Evolutionary conservation across 129 eudicot species (phyloP), one percentile per base, ranked within the genome.

Genomic region (Arctium minus): DNA sequence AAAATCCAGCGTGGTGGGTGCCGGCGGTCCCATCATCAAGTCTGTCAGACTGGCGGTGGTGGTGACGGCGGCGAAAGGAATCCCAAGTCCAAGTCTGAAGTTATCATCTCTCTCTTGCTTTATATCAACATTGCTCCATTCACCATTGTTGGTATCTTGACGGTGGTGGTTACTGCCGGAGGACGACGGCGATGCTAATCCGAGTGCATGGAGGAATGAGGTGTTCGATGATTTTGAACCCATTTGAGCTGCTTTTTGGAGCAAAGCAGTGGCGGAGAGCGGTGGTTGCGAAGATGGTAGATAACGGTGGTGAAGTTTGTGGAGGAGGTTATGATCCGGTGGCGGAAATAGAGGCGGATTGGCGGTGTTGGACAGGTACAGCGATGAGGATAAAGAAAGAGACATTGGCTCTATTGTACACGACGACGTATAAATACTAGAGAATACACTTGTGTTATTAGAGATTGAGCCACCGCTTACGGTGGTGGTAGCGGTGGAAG

Each of bases 191-290:
- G 88, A 64, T 31, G 89, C 80, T 76, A 88, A 71, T 1, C 94
- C 94, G 7, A 94, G 88, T 50, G 94, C 97, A 18, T 88, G 92
- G 48, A 94, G 92, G 82, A 91, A 88, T 0, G 97, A 94, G 31
- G 94, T 87, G 76, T 85, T 87, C 0, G 97, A 90, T 0, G 93
- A 80, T 2, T 89, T 87, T 29, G 98, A 85, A 65, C 98, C 97
- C 91, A 92, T 90, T 79, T 94, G 94, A 62, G 98, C 94, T 27
- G 98, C 98, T 73, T 92, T 94, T 13, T 94, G 98, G 11, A 94
- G 91, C 83, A 94, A 81, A 3, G 94, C 98, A 0, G 98, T 94
- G 46, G 98, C 98, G 27, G 98, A 91, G 36, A 93, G 85, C 9
- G 94, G 92, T 4, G 94, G 94, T 60, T 86, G 86, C 79, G 71